phyloP scores from a whole-genome alignment of 305 asterid species.

The Rubia tinctorum region DNA sequence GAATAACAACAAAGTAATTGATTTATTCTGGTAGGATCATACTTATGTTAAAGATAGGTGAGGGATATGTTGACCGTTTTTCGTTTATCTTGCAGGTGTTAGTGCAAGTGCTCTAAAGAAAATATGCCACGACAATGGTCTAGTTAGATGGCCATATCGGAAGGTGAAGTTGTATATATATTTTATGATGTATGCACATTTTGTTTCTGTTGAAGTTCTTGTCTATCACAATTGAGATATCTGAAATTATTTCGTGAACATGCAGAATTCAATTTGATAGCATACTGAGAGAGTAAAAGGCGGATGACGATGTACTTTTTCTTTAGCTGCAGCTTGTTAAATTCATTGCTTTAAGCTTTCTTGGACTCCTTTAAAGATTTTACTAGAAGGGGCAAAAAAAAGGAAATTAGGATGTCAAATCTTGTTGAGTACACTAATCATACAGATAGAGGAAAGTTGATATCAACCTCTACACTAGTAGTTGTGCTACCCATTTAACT shows the following conservation, averaged over 20 bases:
- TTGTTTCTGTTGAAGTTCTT: neutral
- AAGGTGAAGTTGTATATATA: slow-evolving; percentile 34
- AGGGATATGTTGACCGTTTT: slow-evolving; percentile 2
- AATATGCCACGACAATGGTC: slow-evolving; percentile 64
- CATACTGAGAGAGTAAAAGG: neutral
- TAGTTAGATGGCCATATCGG: slow-evolving; percentile 64
- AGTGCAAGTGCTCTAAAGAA: slow-evolving; percentile 51
- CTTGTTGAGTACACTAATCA: neutral
- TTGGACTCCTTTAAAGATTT: neutral
- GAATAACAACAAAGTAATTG: neutral
- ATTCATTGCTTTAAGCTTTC: neutral
- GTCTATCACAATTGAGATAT: neutral
- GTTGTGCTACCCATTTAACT: neutral
- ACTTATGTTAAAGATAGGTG: neutral
- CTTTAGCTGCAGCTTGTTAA: neutral
- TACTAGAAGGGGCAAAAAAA: neutral
- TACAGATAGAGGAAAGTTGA: neutral
- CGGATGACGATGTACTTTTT: neutral
- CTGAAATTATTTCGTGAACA: neutral
- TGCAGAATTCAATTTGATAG: neutral
- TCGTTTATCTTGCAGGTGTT: slow-evolving; percentile 44
- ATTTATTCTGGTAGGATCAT: neutral
- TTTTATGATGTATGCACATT: neutral
- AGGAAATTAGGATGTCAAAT: neutral
- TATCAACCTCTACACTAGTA: neutral